Evolutionary conservation across 805 yeast species (phyloP).

Genomic region (Cyberlindnera japonica): DNA sequence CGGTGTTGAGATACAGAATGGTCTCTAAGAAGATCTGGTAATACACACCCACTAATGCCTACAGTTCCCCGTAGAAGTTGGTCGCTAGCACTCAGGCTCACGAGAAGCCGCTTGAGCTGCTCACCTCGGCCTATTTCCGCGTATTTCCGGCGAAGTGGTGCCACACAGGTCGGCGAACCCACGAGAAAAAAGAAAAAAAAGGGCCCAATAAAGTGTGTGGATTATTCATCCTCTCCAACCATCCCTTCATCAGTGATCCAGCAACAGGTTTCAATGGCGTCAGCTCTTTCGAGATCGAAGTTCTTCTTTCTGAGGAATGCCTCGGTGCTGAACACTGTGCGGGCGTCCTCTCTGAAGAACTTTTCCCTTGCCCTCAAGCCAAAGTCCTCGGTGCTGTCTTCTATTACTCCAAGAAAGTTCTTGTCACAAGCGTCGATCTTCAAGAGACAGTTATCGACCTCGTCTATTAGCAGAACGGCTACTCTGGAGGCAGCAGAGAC

Average conservation of each 20-base stretch:
- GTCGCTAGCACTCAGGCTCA: no score
- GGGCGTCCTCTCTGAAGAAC: constrained; percentile 20
- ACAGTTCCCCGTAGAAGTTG: no score
- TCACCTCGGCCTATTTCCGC: neutral
- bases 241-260: constrained; percentile 5
- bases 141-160: constrained; percentile 1
- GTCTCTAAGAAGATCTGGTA: constrained; percentile 65
- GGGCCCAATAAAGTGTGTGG: constrained; percentile 19
- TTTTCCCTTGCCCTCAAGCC: constrained; percentile 19
- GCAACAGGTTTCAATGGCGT: constrained; percentile 11
- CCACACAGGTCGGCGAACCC: constrained; percentile 4
- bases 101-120: no score
- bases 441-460: constrained; percentile 15
- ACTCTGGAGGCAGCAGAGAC: constrained; percentile 2
- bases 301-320: constrained; percentile 57
- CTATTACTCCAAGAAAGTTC: constrained; percentile 6
- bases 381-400: constrained; percentile 7
- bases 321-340: constrained; percentile 37
- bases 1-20: constrained; percentile 66
- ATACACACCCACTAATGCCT: no score
- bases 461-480: constrained; percentile 6
- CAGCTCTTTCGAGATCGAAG: constrained; percentile 44
- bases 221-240: no score
- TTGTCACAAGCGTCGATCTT: constrained; percentile 1
- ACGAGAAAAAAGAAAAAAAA: neutral